Evolutionary conservation across 257 asterid genomes (phyloP), one percentile per base, ranked within the genome.

Genomic region (Lantana camara): DNA sequence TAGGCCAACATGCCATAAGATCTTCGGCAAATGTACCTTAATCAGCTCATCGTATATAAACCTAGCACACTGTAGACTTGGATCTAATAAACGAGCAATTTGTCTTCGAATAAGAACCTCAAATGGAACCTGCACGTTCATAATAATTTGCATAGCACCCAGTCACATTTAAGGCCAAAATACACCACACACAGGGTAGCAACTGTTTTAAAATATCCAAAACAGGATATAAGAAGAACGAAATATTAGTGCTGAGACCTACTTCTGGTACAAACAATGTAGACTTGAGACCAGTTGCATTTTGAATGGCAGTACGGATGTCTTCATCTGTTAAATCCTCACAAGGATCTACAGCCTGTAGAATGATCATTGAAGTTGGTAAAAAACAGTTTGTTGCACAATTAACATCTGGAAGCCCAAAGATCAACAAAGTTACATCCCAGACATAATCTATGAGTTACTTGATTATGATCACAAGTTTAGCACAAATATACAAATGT

Each of bases 301-400:
- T 94, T 67, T 86, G 99, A 72, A 94, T 84, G 70, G 99, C 95
- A 50, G 96, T 88, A 45, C 90, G 95, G 74, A 94, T 94, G 78
- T 94, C 99, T 69, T 90, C 96, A 80, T 94, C 96, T 48, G 96
- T 94, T 77, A 94, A 84, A 67, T 82, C 91, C 75, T 90, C 96
- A 73, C 99, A 90, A 34, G 99, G 99, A 68, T 94, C 97, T 56
- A 94, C 97, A 23, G 84, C 96, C 99, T 94, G 88, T 72, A 71
- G 66, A 64, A 64, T 70, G 22, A 41, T 60, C 60, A 65, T 58
- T 34, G 17, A 47, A 51, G 57, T 38, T 17, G 37, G 60, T 41
- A 41, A 19, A 40, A 61, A 38, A 27, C 3, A 63, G 30, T 9
- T 29, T 27, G 48, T 56, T 23, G 29, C 11, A 13, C 16, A 21